These are phyloP conservation scores for Casuarina equisetifolia DNA, from an alignment of 306 rosid genomes.

Conservation along the genomic window DNA sequence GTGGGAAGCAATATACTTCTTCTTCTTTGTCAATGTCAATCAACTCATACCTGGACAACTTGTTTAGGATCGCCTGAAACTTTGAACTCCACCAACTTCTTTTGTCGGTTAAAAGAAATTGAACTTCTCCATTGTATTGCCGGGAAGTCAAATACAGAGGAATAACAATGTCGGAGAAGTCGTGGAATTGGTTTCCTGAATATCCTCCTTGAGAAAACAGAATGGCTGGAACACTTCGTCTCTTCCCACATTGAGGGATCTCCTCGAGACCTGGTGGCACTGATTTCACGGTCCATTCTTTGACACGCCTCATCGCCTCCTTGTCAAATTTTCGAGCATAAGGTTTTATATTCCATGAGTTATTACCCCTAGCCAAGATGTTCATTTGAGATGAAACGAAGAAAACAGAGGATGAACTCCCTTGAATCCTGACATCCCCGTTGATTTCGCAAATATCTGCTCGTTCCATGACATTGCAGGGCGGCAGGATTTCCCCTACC, in stretches of 20 bases:
- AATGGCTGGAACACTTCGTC: conserved; percentile 63
- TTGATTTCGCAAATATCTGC: conserved; percentile 63
- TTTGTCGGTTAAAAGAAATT: conserved; percentile 53
- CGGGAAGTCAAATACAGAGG: conserved; percentile 72
- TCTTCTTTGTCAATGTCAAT: conserved; percentile 58
- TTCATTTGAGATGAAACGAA: conserved; percentile 35
- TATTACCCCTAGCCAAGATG: conserved; percentile 29
- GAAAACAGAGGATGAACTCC: conserved; percentile 53
- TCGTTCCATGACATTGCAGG: conserved; percentile 48
- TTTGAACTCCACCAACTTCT: conserved; percentile 54
- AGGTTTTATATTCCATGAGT: conserved; percentile 64
- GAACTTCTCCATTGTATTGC: conserved; percentile 66
- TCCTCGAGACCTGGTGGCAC: conserved; percentile 21
- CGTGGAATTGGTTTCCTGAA: conserved; percentile 84
- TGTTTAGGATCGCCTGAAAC: conserved; percentile 43
- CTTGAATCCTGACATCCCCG: conserved; percentile 49
- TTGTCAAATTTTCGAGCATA: conserved; percentile 66
- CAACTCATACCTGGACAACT: conserved; percentile 55
- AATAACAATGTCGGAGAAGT: conserved; percentile 67
- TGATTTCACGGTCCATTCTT: conserved; percentile 62
- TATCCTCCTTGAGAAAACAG: conserved; percentile 77
- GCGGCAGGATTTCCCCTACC: conserved; percentile 35
- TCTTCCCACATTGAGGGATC: conserved; percentile 45
- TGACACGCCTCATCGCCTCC: conserved; percentile 49
- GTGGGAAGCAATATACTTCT: conserved; percentile 73